Evolutionary conservation across 805 yeast genomes (phyloP).

Genomic region (Yarrowia osloensis): DNA sequence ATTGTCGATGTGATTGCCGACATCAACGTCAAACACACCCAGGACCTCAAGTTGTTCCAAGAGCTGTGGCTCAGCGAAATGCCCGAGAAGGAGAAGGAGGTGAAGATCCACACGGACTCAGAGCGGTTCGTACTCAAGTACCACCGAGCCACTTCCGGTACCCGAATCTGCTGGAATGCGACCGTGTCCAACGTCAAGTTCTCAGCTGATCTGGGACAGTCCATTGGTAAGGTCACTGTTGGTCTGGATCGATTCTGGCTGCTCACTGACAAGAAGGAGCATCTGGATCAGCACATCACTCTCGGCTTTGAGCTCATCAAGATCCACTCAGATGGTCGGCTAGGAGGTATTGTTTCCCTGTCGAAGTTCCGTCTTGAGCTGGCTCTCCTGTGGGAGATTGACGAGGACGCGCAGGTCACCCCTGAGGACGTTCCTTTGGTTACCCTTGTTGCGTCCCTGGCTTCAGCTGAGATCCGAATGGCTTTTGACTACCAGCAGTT

Average conservation of each 20-base stretch:
- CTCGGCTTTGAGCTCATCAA: constrained; percentile 56
- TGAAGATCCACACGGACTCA: constrained; percentile 19
- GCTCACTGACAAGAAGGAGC: constrained; percentile 62
- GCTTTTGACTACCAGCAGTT: constrained; percentile 87
- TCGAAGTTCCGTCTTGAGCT: constrained; percentile 57
- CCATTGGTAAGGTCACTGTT: constrained; percentile 68
- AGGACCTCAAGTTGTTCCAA: constrained; percentile 77
- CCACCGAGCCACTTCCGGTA: constrained; percentile 60
- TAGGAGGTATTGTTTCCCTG: constrained; percentile 67
- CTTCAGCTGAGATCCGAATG: constrained; percentile 56
- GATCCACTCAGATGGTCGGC: constrained; percentile 69
- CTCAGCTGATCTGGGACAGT: constrained; percentile 76
- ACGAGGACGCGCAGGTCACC: constrained; percentile 6
- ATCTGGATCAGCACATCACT: constrained; percentile 71
- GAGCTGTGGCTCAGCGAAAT: constrained; percentile 73
- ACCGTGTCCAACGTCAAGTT: constrained; percentile 55
- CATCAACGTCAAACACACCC: constrained; percentile 79
- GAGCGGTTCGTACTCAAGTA: constrained; percentile 45
- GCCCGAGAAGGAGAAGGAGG: constrained; percentile 11
- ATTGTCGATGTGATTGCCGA: constrained; percentile 60
- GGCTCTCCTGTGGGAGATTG: constrained; percentile 68
- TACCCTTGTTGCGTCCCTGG: constrained; percentile 59
- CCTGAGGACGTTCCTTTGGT: constrained; percentile 63
- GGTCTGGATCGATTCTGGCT: constrained; percentile 65
- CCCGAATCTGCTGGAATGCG: constrained; percentile 75